A percentile compares a stretch with the other conserved stretches of the same genome.
These are phyloP conservation scores for Lactarius psammicola DNA, from an alignment of 768 basidiomycete genomes.

Conservation along the genomic window DNA sequence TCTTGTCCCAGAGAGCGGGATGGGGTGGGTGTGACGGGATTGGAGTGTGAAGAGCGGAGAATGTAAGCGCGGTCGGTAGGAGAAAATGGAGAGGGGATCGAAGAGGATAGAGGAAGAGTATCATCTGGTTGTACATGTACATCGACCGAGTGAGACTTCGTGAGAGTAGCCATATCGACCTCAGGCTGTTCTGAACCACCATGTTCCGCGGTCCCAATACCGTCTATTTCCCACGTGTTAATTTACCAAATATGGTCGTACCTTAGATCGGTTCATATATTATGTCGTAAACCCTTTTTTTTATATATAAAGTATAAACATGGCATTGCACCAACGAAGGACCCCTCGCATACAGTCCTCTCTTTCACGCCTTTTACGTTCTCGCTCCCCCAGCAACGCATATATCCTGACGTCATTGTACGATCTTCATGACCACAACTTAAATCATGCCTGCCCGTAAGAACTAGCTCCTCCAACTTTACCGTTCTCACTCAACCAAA, in stretches of 20 bases:
- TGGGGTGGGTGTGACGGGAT: background rate
- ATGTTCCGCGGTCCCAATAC: background rate
- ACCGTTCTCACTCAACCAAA: background rate
- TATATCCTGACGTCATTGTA: background rate
- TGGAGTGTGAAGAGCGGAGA: slow-evolving; percentile 5
- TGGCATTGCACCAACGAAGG: background rate
- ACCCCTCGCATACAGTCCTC: background rate
- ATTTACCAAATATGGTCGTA: too few species aligned
- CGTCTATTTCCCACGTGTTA: background rate
- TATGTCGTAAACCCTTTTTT: background rate
- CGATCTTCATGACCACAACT: background rate
- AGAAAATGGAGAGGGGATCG: slow-evolving; percentile 27
- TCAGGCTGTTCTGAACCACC: background rate
- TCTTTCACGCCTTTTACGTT: background rate
- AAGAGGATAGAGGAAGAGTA: slow-evolving; percentile 8
- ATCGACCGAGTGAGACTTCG: slow-evolving; percentile 13
- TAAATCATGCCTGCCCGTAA: slow-evolving; percentile 18
- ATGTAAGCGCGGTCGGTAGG: slow-evolving; percentile 19
- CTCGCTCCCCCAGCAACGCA: background rate
- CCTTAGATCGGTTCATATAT: background rate
- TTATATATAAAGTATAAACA: background rate
- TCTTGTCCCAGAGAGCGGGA: background rate
- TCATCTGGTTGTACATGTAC: slow-evolving; percentile 9
- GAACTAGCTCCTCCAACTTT: background rate
- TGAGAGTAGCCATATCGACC: slow-evolving; percentile 26